Evolutionary conservation across 2,329 filamentous ascomycete genomes (phyloP).

Genomic region (Fusarium humuli): DNA sequence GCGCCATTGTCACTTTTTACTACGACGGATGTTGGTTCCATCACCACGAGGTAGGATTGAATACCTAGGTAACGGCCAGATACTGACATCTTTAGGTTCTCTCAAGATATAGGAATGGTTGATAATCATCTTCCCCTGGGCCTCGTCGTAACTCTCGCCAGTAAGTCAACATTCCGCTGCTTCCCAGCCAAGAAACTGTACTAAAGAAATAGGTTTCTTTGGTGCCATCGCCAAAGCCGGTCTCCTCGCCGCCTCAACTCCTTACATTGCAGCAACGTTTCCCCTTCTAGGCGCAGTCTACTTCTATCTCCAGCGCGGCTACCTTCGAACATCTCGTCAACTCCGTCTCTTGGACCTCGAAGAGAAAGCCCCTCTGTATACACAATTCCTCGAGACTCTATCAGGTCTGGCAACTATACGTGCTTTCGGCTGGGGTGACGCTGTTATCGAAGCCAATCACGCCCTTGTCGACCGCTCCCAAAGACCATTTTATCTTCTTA

Average conservation of each 20-base stretch:
- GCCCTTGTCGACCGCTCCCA: slow-evolving; percentile 65
- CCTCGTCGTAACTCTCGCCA: slow-evolving; percentile 49
- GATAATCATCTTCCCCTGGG: slow-evolving; percentile 57
- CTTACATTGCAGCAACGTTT: slow-evolving; percentile 55
- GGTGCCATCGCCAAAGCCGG: slow-evolving; percentile 43
- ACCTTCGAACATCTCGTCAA: slow-evolving; percentile 58
- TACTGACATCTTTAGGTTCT: slow-evolving; percentile 50
- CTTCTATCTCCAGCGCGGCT: slow-evolving; percentile 58
- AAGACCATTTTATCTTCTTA: slow-evolving; percentile 67
- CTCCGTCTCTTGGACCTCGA: slow-evolving; percentile 57
- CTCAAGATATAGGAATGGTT: slow-evolving; percentile 58
- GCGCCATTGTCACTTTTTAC: slow-evolving; percentile 57
- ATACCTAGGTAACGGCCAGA: neutral
- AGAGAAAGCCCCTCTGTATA: slow-evolving; percentile 55
- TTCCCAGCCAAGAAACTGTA: neutral
- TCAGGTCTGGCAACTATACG: slow-evolving; percentile 62
- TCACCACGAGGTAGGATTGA: slow-evolving; percentile 54
- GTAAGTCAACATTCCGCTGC: slow-evolving; percentile 44
- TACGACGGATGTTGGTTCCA: slow-evolving; percentile 54
- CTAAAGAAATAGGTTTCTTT: slow-evolving; percentile 50
- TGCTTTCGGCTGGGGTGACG: slow-evolving; percentile 62
- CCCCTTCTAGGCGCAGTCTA: slow-evolving; percentile 56
- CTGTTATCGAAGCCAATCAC: slow-evolving; percentile 58
- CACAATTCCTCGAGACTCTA: slow-evolving; percentile 59
- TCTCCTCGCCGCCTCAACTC: slow-evolving; percentile 42